Evolutionary conservation across 345 rosid species (phyloP).

Genomic region (Pelargonium nanum): DNA sequence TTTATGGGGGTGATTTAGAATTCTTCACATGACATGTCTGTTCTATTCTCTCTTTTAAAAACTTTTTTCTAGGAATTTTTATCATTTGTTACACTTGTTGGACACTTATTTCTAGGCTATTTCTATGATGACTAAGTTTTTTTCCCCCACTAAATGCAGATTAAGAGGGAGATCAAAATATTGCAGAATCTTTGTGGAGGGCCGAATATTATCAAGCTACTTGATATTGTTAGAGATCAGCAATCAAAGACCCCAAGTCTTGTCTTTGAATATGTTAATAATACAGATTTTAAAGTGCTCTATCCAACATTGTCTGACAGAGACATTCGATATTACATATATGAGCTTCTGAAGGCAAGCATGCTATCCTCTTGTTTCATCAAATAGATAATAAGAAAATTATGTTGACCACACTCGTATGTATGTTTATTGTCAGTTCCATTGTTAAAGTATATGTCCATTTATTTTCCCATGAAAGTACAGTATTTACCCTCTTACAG

Average conservation of each 20-base stretch:
- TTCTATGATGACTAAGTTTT: not conserved
- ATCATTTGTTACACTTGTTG: not conserved
- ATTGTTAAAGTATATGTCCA: not conserved
- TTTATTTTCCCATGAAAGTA: too few relatives aligned
- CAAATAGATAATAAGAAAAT: not conserved
- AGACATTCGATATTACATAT: slow-evolving; percentile 82
- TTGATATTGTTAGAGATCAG: slow-evolving; percentile 95
- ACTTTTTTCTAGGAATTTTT: not conserved
- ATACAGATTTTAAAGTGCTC: slow-evolving; percentile 87
- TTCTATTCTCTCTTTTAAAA: too few relatives aligned
- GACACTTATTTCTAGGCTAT: not conserved
- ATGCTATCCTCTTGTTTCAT: slow-evolving; percentile 8
- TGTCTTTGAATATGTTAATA: slow-evolving; percentile 85
- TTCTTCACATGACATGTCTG: too few relatives aligned
- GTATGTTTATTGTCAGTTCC: not conserved
- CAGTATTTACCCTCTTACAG: not conserved
- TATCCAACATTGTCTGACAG: slow-evolving; percentile 81
- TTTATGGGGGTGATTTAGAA: too few relatives aligned
- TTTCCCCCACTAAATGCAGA: slow-evolving; percentile 34
- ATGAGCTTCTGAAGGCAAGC: slow-evolving; percentile 76
- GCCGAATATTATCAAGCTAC: slow-evolving; percentile 83
- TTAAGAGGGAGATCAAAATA: slow-evolving; percentile 95
- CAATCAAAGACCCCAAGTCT: slow-evolving; percentile 93
- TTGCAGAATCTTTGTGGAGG: slow-evolving; percentile 97
- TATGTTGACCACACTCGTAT: not conserved